Percentiles rank a stretch among this genome's conserved stretches.
Conservation (phyloP, 1,139 yeast species). For the Suhomyces terraborum region DNA sequence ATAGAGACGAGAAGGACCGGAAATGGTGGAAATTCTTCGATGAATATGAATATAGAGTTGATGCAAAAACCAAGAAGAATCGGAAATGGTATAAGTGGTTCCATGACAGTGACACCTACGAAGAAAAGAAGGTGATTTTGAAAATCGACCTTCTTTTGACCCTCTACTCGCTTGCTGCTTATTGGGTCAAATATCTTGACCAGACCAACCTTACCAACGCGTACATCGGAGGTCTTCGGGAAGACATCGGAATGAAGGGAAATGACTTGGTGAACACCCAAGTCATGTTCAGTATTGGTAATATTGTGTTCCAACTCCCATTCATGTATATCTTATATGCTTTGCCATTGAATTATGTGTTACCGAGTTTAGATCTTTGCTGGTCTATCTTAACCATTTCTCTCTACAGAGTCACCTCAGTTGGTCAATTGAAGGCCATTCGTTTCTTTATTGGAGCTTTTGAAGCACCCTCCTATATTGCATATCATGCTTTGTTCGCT, state of each 20-base stretch:
- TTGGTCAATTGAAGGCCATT: constrained; percentile 54
- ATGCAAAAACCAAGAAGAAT: constrained; percentile 31
- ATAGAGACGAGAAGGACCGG: constrained; percentile 62
- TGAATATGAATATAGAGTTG: constrained; percentile 60
- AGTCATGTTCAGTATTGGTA: constrained; percentile 59
- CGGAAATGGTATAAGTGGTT: constrained; percentile 69
- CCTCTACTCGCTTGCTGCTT: constrained; percentile 60
- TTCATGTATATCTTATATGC: constrained; percentile 47
- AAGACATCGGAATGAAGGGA: constrained; percentile 61
- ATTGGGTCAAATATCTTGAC: constrained; percentile 73
- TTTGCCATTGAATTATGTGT: constrained; percentile 55
- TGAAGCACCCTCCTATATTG: constrained; percentile 62
- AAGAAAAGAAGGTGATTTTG: constrained; percentile 54
- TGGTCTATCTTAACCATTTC: constrained; percentile 71
- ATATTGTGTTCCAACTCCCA: constrained; percentile 57
- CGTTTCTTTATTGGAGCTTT: constrained; percentile 64
- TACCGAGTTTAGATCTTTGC: constrained; percentile 59
- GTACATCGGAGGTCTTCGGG: constrained; percentile 66
- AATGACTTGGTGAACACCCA: constrained; percentile 65
- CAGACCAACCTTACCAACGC: constrained; percentile 63
- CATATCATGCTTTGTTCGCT: constrained; percentile 62
- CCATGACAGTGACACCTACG: constrained; percentile 56
- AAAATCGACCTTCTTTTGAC: constrained; percentile 65
- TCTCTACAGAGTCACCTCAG: constrained; percentile 47
- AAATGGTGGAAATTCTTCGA: constrained; percentile 66